Evolutionary conservation across 1,284 basidiomycete species (phyloP).

Genomic region (Stygiomarasmius scandens): DNA sequence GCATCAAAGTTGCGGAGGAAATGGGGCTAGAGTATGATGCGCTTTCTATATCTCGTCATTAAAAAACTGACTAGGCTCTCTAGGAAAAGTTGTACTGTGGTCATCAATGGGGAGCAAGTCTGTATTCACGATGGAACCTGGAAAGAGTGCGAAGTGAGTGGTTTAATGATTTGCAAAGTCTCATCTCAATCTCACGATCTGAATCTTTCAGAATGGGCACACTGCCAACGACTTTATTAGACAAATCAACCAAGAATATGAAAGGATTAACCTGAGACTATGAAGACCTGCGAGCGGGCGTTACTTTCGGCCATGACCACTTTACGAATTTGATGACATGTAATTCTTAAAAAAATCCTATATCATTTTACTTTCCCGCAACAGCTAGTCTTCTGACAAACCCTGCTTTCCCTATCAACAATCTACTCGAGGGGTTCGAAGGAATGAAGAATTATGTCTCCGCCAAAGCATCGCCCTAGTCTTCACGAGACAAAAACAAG

Average conservation of each 20-base stretch:
- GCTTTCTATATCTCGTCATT: not conserved
- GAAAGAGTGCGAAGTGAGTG: constrained; percentile 82
- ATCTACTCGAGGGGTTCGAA: too few relatives aligned
- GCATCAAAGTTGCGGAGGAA: constrained; percentile 48
- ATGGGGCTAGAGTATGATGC: constrained; percentile 59
- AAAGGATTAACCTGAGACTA: constrained; percentile 26
- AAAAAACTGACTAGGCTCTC: constrained; percentile 6
- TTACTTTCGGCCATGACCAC: not conserved
- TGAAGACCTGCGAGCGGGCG: not conserved
- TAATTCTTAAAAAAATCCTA: not conserved
- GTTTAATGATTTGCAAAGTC: too few relatives aligned
- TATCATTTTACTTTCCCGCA: too few relatives aligned
- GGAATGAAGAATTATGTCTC: too few relatives aligned
- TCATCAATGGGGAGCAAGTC: constrained; percentile 69
- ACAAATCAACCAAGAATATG: constrained; percentile 79
- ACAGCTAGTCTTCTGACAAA: too few relatives aligned
- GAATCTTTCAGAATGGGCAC: constrained; percentile 69
- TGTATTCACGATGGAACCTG: constrained; percentile 81
- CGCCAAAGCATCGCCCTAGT: too few relatives aligned
- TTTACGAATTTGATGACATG: not conserved
- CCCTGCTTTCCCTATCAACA: too few relatives aligned
- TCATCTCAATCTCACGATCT: constrained; percentile 5
- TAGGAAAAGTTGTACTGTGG: constrained; percentile 84
- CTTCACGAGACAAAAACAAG: too few relatives aligned
- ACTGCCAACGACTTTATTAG: constrained; percentile 71